Conservation (phyloP, 2,329 filamentous ascomycete species). For the Cercospora zeina region DNA sequence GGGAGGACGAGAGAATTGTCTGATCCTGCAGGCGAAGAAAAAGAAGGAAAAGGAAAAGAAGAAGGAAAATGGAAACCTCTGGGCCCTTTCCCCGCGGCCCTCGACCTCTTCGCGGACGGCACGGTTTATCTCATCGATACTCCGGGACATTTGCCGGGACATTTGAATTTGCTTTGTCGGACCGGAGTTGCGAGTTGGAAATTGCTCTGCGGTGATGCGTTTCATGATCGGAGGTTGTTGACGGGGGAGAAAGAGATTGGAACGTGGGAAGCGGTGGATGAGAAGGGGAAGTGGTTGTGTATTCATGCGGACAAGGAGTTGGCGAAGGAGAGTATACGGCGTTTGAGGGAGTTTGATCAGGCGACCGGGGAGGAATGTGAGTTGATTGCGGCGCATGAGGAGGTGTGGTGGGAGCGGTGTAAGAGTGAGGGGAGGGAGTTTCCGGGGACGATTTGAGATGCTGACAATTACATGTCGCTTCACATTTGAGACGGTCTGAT, state of each 20-base stretch:
- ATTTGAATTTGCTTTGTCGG: slow-evolving; percentile 53
- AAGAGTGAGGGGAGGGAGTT: slow-evolving; percentile 28
- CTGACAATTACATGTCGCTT: too few relatives aligned
- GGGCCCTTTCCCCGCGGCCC: slow-evolving; percentile 47
- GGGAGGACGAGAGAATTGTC: slow-evolving; percentile 48
- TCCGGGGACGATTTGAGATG: slow-evolving; percentile 34
- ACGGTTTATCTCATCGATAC: slow-evolving; percentile 52
- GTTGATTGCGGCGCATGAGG: slow-evolving; percentile 55
- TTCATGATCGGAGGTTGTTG: slow-evolving; percentile 55
- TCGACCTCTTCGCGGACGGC: slow-evolving; percentile 54
- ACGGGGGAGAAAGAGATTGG: slow-evolving; percentile 56
- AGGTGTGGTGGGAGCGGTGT: slow-evolving; percentile 46
- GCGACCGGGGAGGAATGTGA: slow-evolving; percentile 47
- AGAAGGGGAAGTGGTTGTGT: slow-evolving; percentile 48
- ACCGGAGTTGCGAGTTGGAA: slow-evolving; percentile 46
- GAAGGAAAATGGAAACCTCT: slow-evolving; percentile 45
- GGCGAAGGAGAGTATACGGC: slow-evolving; percentile 48
- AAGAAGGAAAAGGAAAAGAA: neutral
- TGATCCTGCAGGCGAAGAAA: slow-evolving; percentile 20
- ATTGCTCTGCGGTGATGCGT: slow-evolving; percentile 56
- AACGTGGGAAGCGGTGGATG: slow-evolving; percentile 50
- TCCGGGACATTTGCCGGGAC: slow-evolving; percentile 55
- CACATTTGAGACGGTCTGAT: too few relatives aligned
- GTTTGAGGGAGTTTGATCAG: slow-evolving; percentile 44
- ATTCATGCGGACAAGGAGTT: slow-evolving; percentile 53